A percentile compares a stretch with the other conserved stretches of the same genome.
Evolutionary conservation across 257 asterid species (phyloP).

Genomic region (Handroanthus guayacan): DNA sequence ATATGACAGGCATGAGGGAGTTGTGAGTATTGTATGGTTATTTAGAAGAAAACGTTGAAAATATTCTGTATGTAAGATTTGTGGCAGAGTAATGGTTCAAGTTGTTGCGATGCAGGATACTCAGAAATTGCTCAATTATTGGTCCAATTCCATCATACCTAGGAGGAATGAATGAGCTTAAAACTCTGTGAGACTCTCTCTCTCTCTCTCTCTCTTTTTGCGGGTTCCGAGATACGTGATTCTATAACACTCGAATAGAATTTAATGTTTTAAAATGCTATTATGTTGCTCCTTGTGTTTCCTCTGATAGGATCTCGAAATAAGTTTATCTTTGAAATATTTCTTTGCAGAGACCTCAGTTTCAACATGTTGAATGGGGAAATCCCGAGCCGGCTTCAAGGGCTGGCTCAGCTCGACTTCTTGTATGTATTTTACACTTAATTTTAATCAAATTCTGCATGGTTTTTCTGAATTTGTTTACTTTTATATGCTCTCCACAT

Average conservation of each 20-base stretch:
- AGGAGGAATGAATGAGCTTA: conserved; percentile 38
- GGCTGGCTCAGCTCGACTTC: conserved; percentile 15
- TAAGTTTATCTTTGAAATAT: conserved; percentile 25
- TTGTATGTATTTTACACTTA: conserved; percentile 51
- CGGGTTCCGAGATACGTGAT: no score
- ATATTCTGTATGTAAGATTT: background rate
- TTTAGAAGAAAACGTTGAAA: background rate
- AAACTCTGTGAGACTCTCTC: conserved; percentile 61
- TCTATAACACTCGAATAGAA: no score
- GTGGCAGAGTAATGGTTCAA: conserved; percentile 22
- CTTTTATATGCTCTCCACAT: background rate
- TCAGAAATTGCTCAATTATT: conserved; percentile 78
- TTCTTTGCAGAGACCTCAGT: conserved; percentile 78
- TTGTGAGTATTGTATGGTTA: conserved; percentile 60
- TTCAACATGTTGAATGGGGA: conserved; percentile 71
- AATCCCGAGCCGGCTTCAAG: conserved; percentile 50
- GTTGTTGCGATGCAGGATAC: conserved; percentile 58
- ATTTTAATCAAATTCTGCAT: background rate
- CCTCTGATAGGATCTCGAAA: background rate
- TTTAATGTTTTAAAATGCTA: no score
- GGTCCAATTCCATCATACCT: conserved; percentile 69
- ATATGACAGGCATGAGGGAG: conserved; percentile 28
- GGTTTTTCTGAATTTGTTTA: conserved; percentile 8
- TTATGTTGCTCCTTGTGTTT: no score
- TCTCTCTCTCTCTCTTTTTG: background rate